phyloP scores from a whole-genome alignment of 257 asterid genomes.

The Penstemon eatonii region DNA sequence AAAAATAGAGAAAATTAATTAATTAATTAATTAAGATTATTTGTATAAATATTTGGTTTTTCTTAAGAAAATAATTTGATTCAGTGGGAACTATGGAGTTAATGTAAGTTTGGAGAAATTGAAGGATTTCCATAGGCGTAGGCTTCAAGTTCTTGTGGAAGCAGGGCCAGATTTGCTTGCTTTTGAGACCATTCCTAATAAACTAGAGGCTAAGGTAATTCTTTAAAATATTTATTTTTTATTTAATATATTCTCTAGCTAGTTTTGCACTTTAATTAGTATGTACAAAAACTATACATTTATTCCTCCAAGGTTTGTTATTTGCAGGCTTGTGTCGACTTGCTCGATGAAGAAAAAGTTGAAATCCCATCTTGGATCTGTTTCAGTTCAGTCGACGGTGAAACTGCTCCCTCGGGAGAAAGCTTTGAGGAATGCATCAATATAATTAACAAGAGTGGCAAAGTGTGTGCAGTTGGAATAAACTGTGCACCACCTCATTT shows the following conservation, averaged over 20 bases:
- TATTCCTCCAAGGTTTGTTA: background rate
- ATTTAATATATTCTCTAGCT: too few species aligned
- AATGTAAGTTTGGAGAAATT: slow-evolving; percentile 49
- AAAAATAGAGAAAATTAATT: background rate
- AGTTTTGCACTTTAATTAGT: too few species aligned
- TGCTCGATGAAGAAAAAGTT: slow-evolving; percentile 69
- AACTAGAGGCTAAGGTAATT: slow-evolving; percentile 78
- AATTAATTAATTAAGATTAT: background rate
- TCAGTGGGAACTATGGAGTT: slow-evolving; percentile 70
- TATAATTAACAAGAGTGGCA: slow-evolving; percentile 52
- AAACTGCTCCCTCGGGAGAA: slow-evolving; percentile 80
- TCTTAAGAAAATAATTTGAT: background rate
- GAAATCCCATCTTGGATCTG: slow-evolving; percentile 84
- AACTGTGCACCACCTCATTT: slow-evolving; percentile 89
- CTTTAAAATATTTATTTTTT: too few species aligned
- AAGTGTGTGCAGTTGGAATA: slow-evolving; percentile 65
- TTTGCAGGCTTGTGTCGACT: slow-evolving; percentile 67
- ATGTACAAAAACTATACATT: too few species aligned
- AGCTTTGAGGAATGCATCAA: slow-evolving; percentile 63
- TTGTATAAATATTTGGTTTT: background rate
- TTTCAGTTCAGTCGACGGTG: slow-evolving; percentile 78
- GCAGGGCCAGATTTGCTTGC: slow-evolving; percentile 82
- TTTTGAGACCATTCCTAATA: slow-evolving; percentile 88
- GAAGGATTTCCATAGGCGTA: slow-evolving; percentile 74
- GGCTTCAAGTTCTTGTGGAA: slow-evolving; percentile 74